Evolutionary conservation across 306 rosid genomes (phyloP).

Genomic region (Nissolia schottii): DNA sequence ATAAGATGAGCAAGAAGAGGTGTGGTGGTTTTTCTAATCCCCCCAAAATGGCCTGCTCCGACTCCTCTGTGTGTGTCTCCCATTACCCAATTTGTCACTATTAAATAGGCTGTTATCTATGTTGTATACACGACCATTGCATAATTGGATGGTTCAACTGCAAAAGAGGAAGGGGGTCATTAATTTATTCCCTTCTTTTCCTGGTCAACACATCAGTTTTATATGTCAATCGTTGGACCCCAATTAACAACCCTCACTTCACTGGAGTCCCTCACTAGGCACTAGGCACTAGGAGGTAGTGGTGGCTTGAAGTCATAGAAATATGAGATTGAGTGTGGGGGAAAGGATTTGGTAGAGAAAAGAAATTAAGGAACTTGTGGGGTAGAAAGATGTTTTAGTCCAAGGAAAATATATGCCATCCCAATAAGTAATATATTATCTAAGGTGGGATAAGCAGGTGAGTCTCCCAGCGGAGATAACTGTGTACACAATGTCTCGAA

Average conservation of each 20-base stretch:
- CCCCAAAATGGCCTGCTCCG: conserved; percentile 26
- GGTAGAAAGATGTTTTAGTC: not conserved
- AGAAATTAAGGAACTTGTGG: not conserved
- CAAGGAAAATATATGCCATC: not conserved
- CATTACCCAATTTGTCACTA: conserved; percentile 42
- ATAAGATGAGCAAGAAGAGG: not conserved
- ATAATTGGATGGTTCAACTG: conserved; percentile 34
- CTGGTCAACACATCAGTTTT: conserved; percentile 31
- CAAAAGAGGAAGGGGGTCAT: not conserved
- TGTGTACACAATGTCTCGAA: no score
- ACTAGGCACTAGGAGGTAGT: not conserved
- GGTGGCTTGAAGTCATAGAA: conserved; percentile 20
- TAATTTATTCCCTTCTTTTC: conserved; percentile 21
- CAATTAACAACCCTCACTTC: conserved; percentile 10
- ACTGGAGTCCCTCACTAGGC: conserved; percentile 23
- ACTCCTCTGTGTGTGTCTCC: conserved; percentile 44
- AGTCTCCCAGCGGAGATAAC: no score
- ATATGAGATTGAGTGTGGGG: conserved; percentile 30
- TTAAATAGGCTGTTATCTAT: conserved; percentile 23
- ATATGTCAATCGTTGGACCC: conserved; percentile 28
- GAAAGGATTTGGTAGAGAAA: conserved; percentile 10
- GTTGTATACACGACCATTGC: conserved; percentile 24
- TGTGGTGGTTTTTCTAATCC: conserved; percentile 30
- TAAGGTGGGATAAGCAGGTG: conserved; percentile 6
- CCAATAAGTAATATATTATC: conserved; percentile 5